Evolutionary conservation across 1,139 yeast species (phyloP).

Genomic region (Blastobotrys apis): DNA sequence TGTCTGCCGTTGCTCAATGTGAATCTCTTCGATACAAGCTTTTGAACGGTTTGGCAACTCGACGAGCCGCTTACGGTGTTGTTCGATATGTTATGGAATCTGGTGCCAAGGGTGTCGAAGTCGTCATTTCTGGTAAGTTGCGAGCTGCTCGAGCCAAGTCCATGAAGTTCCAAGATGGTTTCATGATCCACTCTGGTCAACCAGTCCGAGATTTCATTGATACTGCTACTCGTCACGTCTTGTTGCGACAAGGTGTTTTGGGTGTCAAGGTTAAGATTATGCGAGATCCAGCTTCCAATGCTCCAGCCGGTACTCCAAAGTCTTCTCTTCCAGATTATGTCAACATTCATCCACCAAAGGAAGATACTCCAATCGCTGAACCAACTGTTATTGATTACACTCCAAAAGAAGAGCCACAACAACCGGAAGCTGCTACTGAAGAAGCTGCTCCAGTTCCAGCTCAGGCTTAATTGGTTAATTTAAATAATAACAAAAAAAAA

Average conservation of each 20-base stretch:
- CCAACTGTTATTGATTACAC: conserved; percentile 59
- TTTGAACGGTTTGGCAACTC: conserved; percentile 97
- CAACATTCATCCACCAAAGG: conserved; percentile 94
- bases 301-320: conserved; percentile 76
- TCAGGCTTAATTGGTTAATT: conserved; percentile 5
- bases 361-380: conserved; percentile 81
- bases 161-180: conserved; percentile 99
- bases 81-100: conserved; percentile 99
- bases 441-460: conserved; percentile 14
- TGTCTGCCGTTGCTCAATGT: conserved; percentile 99
- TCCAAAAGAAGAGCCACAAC: conserved; percentile 27
- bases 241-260: conserved; percentile 99
- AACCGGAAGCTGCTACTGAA: conserved; percentile 22
- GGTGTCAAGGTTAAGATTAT: conserved; percentile 99
- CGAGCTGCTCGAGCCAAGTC: conserved; percentile 99
- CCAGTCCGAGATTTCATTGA: conserved; percentile 99
- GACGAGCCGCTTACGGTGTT: conserved; percentile 99
- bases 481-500: no score
- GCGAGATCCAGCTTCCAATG: conserved; percentile 95
- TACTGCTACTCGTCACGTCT: conserved; percentile 98
- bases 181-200: conserved; percentile 99
- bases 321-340: conserved; percentile 92
- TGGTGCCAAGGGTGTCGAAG: conserved; percentile 99
- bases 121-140: conserved; percentile 98
- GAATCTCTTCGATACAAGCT: conserved; percentile 98